A percentile compares a stretch with the other conserved stretches of the same genome.
These are phyloP conservation scores for Musa beccarii DNA, from an alignment of 176 grass and related monocot genomes.

Conservation along the genomic window DNA sequence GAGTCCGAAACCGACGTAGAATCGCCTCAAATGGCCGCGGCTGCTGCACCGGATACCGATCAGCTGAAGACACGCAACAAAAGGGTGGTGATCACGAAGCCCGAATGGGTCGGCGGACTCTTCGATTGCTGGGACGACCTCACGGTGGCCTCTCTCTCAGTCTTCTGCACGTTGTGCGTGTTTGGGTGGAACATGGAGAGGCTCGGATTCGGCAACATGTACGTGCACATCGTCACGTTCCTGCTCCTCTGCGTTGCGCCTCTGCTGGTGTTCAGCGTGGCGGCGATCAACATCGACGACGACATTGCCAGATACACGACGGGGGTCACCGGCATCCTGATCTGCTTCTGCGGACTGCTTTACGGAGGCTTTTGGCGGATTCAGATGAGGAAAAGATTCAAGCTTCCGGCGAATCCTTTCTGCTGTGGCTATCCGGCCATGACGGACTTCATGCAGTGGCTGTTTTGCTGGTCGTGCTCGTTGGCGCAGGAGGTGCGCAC, in stretches of 20 bases:
- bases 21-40: too few relatives aligned
- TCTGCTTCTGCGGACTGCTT: neutral
- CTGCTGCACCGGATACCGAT: neutral
- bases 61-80: neutral
- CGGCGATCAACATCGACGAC: slow-evolving; percentile 40
- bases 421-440: neutral
- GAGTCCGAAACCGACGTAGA: neutral
- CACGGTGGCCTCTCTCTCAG: slow-evolving; percentile 32
- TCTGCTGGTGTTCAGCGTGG: slow-evolving; percentile 43
- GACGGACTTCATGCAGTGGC: slow-evolving; percentile 11
- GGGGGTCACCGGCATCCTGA: slow-evolving; percentile 24
- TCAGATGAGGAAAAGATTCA: slow-evolving; percentile 12
- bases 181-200: slow-evolving; percentile 94
- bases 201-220: slow-evolving; percentile 67
- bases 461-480: slow-evolving; percentile 34
- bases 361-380: slow-evolving; percentile 18
- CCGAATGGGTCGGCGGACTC: slow-evolving; percentile 57
- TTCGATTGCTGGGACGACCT: slow-evolving; percentile 49
- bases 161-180: slow-evolving; percentile 56
- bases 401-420: neutral
- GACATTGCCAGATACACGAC: slow-evolving; percentile 19
- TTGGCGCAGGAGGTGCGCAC: slow-evolving; percentile 70
- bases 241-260: slow-evolving; percentile 50
- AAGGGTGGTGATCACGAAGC: neutral
- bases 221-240: slow-evolving; percentile 67